These are phyloP conservation scores for Purpureocillium takamizusanense DNA, from an alignment of 2,329 filamentous ascomycete genomes.

Conservation along the genomic window DNA sequence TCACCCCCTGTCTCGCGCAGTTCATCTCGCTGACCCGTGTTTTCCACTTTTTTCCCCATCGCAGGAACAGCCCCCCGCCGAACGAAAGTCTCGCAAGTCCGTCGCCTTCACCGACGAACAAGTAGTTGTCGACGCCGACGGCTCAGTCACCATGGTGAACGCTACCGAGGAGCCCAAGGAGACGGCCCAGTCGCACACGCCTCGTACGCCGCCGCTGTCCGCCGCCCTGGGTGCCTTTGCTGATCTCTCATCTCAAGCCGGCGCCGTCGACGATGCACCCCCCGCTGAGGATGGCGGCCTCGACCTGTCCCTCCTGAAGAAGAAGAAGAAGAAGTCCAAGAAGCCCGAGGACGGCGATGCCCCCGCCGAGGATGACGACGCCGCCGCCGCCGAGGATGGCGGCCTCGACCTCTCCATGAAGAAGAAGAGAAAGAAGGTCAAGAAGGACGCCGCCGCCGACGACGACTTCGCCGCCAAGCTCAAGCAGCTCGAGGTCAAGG, in stretches of 20 bases:
- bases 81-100: conserved; percentile 78
- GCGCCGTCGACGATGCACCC: conserved; percentile 31
- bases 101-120: conserved; percentile 88
- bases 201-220: conserved; percentile 54
- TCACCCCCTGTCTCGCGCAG: conserved; percentile 8
- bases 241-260: conserved; percentile 34
- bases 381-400: conserved; percentile 39
- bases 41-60: conserved; percentile 9
- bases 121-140: conserved; percentile 82
- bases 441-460: conserved; percentile 33
- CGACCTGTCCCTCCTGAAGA: conserved; percentile 63
- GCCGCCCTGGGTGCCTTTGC: conserved; percentile 46
- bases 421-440: conserved; percentile 54
- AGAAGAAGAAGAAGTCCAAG: conserved; percentile 61
- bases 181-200: conserved; percentile 71
- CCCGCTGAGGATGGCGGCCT: conserved; percentile 42
- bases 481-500: conserved; percentile 56
- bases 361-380: conserved; percentile 31
- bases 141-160: conserved; percentile 69
- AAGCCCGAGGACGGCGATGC: conserved; percentile 34
- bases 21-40: not conserved
- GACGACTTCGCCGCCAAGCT: conserved; percentile 49
- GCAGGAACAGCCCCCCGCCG: conserved; percentile 21
- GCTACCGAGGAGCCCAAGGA: conserved; percentile 67
- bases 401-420: conserved; percentile 60